Evolutionary conservation across 148 eudicot species (phyloP).

Genomic region (Vaccinium corymbosum): DNA sequence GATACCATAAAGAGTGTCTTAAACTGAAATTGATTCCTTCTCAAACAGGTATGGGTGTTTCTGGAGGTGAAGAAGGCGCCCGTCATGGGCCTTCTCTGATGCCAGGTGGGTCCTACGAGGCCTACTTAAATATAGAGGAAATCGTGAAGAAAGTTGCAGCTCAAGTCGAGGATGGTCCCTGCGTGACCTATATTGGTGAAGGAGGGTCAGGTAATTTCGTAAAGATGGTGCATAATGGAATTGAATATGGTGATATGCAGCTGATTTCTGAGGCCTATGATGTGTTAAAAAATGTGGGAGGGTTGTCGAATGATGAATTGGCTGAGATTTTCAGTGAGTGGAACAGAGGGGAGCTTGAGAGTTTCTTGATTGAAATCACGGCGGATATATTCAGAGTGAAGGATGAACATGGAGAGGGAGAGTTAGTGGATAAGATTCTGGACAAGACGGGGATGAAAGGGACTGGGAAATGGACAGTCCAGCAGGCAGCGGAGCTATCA

Average conservation of each 20-base stretch:
- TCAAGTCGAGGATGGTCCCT: slow-evolving; percentile 91
- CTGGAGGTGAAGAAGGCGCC: slow-evolving; percentile 96
- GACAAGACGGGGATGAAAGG: slow-evolving; percentile 98
- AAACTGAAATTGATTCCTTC: neutral
- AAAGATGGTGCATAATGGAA: slow-evolving; percentile 86
- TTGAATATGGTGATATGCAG: slow-evolving; percentile 97
- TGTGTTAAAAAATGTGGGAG: slow-evolving; percentile 77
- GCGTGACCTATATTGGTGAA: slow-evolving; percentile 82
- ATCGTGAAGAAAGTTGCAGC: slow-evolving; percentile 85
- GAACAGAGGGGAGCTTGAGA: slow-evolving; percentile 86
- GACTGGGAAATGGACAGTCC: slow-evolving; percentile 94
- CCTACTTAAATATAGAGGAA: slow-evolving; percentile 79
- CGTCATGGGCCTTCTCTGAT: slow-evolving; percentile 83
- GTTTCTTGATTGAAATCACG: slow-evolving; percentile 84
- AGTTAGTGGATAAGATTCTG: slow-evolving; percentile 75
- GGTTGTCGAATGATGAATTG: slow-evolving; percentile 76
- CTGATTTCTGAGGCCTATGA: slow-evolving; percentile 88
- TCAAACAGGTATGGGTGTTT: slow-evolving; percentile 64
- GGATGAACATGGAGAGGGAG: slow-evolving; percentile 75
- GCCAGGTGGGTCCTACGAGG: slow-evolving; percentile 89
- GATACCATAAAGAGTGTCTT: neutral
- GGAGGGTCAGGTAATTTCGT: slow-evolving; percentile 92
- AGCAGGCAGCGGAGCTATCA: slow-evolving; percentile 87
- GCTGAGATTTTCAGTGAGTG: slow-evolving; percentile 74
- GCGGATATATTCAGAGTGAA: slow-evolving; percentile 81